Conservation (phyloP, 2,329 filamentous ascomycete genomes). For the Geosmithia putterillii region DNA sequence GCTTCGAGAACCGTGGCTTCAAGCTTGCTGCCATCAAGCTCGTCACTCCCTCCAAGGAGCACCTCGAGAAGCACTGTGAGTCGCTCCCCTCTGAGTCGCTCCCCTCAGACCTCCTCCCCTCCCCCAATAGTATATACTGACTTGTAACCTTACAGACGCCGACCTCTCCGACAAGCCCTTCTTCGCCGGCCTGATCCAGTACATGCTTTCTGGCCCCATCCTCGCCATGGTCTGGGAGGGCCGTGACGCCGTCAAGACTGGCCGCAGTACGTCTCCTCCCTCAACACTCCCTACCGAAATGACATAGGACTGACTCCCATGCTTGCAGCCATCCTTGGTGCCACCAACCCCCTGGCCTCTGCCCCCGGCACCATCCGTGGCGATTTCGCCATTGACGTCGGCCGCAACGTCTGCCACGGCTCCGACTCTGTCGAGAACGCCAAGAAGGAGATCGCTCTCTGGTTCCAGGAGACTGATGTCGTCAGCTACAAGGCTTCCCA, state of each 20-base stretch:
- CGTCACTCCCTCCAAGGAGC: constrained; percentile 73
- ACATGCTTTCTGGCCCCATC: constrained; percentile 87
- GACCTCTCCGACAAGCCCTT: constrained; percentile 92
- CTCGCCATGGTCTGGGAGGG: constrained; percentile 99
- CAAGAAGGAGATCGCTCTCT: constrained; percentile 98
- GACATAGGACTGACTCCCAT: background rate
- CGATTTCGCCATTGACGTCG: constrained; percentile 68
- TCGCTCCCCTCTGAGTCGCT: constrained; percentile 8
- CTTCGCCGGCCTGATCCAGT: constrained; percentile 88
- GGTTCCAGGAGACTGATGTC: constrained; percentile 88
- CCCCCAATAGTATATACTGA: constrained; percentile 7
- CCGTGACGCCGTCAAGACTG: constrained; percentile 97
- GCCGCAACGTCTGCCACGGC: constrained; percentile 99
- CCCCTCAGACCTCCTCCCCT: background rate
- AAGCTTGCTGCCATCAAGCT: constrained; percentile 99
- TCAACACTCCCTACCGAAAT: background rate
- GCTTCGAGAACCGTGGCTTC: constrained; percentile 95
- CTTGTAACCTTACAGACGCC: constrained; percentile 39
- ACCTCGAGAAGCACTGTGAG: constrained; percentile 92
- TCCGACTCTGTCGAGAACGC: constrained; percentile 98
- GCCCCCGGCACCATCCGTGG: constrained; percentile 97
- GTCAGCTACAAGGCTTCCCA: constrained; percentile 73
- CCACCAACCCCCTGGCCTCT: constrained; percentile 95
- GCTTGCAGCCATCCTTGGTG: constrained; percentile 69
- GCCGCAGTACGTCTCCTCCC: constrained; percentile 54